Conservation (phyloP, 768 basidiomycete species). For the Psilocybe cyanescens region DNA sequence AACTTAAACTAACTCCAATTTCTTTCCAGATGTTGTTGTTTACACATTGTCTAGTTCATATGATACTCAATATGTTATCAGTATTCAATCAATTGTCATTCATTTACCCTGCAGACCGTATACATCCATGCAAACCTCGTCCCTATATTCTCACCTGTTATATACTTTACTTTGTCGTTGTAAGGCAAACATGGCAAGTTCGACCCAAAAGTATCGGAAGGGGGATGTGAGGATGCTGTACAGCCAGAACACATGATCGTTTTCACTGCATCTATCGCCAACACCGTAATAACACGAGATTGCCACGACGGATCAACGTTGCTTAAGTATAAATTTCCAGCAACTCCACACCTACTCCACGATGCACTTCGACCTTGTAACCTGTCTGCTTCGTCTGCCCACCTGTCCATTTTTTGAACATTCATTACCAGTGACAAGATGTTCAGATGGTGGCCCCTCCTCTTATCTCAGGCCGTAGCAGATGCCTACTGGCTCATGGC, state of each 20-base stretch:
- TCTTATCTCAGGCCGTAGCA: background rate
- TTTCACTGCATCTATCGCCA: too few relatives aligned
- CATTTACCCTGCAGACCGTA: too few relatives aligned
- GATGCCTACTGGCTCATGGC: slow-evolving; percentile 20
- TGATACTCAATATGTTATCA: background rate
- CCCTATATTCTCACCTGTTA: background rate
- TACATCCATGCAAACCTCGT: background rate
- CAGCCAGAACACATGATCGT: too few relatives aligned
- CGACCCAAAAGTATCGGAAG: too few relatives aligned
- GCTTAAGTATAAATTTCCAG: background rate
- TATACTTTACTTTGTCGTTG: too few relatives aligned
- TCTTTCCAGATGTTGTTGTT: background rate
- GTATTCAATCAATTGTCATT: background rate
- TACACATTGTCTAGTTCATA: background rate
- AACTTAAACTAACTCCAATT: background rate
- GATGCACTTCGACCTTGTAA: background rate
- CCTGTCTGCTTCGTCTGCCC: too few relatives aligned
- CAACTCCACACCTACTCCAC: background rate
- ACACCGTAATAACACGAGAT: too few relatives aligned
- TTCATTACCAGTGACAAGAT: background rate
- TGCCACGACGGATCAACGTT: too few relatives aligned
- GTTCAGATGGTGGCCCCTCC: background rate
- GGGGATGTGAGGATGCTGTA: too few relatives aligned
- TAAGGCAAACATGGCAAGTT: too few relatives aligned
- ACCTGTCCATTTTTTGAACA: too few relatives aligned